A percentile compares a stretch with the other conserved stretches of the same genome.
Conservation (phyloP, 192 early-diverging fungal species). For the Physocladia obscura region DNA sequence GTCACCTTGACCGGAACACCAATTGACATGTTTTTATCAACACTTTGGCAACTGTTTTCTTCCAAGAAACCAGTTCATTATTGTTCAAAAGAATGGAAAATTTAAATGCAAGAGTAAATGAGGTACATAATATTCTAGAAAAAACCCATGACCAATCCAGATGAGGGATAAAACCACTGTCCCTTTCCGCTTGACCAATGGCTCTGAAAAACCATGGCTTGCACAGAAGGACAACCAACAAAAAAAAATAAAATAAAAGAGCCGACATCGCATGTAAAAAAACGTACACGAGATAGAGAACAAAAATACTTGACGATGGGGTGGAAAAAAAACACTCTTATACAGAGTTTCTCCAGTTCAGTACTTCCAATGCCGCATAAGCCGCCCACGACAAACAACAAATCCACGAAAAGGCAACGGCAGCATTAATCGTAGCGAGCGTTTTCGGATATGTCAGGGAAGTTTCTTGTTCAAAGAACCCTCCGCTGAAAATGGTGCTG, state of each 20-base stretch:
- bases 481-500: slow-evolving; percentile 29
- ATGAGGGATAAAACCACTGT: no score
- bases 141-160: neutral
- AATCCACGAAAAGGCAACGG: slow-evolving; percentile 30
- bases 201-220: no score
- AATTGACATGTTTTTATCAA: slow-evolving; percentile 14
- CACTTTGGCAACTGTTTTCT: no score
- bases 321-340: neutral
- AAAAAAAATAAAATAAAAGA: no score
- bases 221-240: no score
- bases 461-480: slow-evolving; percentile 40
- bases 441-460: slow-evolving; percentile 34
- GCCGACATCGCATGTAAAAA: no score
- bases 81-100: neutral
- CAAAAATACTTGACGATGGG: neutral
- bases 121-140: neutral
- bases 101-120: neutral
- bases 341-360: slow-evolving; percentile 34
- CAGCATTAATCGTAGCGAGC: slow-evolving; percentile 28
- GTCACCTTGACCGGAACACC: slow-evolving; percentile 25
- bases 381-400: slow-evolving; percentile 31
- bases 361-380: slow-evolving; percentile 32
- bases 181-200: no score
- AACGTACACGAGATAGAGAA: neutral
- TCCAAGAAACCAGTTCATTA: neutral